phyloP scores from a whole-genome alignment of 2,329 filamentous ascomycete genomes.

The Arthrobotrys entomopaga region DNA sequence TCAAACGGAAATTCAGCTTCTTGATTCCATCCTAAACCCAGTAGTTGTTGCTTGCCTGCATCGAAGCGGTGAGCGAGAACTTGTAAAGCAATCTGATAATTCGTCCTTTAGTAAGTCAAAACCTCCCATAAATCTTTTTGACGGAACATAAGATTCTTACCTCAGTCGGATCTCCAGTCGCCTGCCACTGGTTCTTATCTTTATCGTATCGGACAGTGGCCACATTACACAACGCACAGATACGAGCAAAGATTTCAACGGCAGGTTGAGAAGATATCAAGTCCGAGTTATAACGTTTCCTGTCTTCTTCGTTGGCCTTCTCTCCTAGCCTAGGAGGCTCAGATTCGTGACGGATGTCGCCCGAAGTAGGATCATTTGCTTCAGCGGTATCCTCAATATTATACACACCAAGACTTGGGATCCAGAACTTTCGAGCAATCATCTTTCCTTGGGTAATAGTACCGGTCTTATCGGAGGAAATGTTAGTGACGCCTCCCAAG shows the following conservation, averaged over 20 bases:
- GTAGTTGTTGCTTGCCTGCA: slow-evolving; percentile 69
- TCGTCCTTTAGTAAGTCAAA: neutral
- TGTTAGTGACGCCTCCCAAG: slow-evolving; percentile 69
- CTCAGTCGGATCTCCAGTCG: slow-evolving; percentile 73
- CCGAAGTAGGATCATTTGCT: slow-evolving; percentile 69
- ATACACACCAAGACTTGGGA: slow-evolving; percentile 70
- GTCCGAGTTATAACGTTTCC: slow-evolving; percentile 45
- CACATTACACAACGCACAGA: slow-evolving; percentile 70
- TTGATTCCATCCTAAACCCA: slow-evolving; percentile 66
- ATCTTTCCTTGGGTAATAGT: slow-evolving; percentile 73
- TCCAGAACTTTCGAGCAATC: slow-evolving; percentile 71
- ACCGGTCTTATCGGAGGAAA: slow-evolving; percentile 69
- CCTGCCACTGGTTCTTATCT: slow-evolving; percentile 66
- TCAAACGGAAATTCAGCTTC: slow-evolving; percentile 78
- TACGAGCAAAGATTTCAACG: slow-evolving; percentile 34
- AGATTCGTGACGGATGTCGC: slow-evolving; percentile 66
- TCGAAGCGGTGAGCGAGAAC: slow-evolving; percentile 77
- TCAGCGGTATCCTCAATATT: slow-evolving; percentile 68
- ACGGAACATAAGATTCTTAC: slow-evolving; percentile 38
- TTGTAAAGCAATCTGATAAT: slow-evolving; percentile 68
- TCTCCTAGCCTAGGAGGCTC: slow-evolving; percentile 64
- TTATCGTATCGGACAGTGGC: slow-evolving; percentile 69
- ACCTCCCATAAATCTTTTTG: neutral
- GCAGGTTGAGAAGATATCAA: slow-evolving; percentile 35
- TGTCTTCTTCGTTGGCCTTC: slow-evolving; percentile 28